Base-by-base conservation (phyloP, 177 flowering plant genomes). In the Vitis hybrid region DNA sequence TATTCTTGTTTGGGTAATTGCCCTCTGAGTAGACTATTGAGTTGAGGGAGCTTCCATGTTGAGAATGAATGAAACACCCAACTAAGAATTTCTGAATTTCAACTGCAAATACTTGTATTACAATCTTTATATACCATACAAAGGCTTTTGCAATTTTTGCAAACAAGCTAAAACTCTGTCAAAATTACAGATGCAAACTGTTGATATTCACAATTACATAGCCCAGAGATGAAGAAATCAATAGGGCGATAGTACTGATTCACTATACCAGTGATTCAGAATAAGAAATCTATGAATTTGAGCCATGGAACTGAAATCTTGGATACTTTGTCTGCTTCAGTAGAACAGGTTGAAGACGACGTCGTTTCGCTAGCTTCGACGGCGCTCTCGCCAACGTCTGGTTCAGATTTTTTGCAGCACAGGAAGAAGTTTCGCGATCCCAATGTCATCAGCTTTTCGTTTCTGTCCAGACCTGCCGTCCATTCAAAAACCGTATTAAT, bases 351-450 rank as follows among this genome's bases (percentile, higher is more conserved):
- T 4, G 78, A 57, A 0, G 76, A 61, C 69, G 82, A 10, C 18
- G 84, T 62, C 60, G 83, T 57, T 22, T 11, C 62, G 22, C 63
- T 26, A 26, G 29, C 29, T 2, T 26, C 29, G 4, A 0, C 29
- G 29, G 29, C 29, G 29, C 29, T 26, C 45, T 39, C 75, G 50
- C 69, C 75, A 45, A 60, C 76, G 20, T 50, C 77, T 45, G 16
- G 57, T n/a, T 45, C 64, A 0, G 56, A 13, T 73, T 67, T 79
- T 26, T 56, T 81, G 3, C 75, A 81, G 72, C 91, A 92, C 9
- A 91, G 71, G 63, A 93, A 92, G 77, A 90, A 93, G 80, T 95
- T 95, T 62, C 99, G 84, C 4, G 98, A 95, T 15, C 97, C 97
- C 55, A 95, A 66, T 9, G 48, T 61, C 62, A 84, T 81, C 73